Conservation (phyloP, 1,139 yeast species). For the Insectozyma bohioensis region DNA sequence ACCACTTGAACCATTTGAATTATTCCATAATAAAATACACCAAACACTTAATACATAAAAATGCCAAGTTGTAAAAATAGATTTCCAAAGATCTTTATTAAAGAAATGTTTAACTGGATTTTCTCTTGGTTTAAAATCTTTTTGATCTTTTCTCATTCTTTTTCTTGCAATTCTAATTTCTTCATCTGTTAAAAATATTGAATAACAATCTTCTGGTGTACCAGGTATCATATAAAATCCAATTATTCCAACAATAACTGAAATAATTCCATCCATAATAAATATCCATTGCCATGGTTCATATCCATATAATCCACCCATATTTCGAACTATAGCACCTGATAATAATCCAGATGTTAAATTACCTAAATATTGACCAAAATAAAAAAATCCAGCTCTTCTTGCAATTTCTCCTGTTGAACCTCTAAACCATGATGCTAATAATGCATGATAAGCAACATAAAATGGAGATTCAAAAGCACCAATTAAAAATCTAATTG, state of each 20-base stretch:
- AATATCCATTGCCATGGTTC: slow-evolving; percentile 78
- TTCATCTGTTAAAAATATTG: slow-evolving; percentile 56
- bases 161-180: slow-evolving; percentile 62
- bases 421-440: slow-evolving; percentile 53
- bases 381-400: slow-evolving; percentile 59
- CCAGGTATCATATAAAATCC: slow-evolving; percentile 69
- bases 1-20: slow-evolving; percentile 43
- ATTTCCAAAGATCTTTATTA: slow-evolving; percentile 41
- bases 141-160: slow-evolving; percentile 48
- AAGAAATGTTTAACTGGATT: slow-evolving; percentile 32
- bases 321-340: slow-evolving; percentile 49
- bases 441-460: slow-evolving; percentile 55
- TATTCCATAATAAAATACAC: slow-evolving; percentile 65
- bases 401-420: slow-evolving; percentile 53
- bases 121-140: slow-evolving; percentile 28
- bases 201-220: slow-evolving; percentile 59
- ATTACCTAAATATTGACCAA: slow-evolving; percentile 60
- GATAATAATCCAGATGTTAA: slow-evolving; percentile 65
- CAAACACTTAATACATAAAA: slow-evolving; percentile 49
- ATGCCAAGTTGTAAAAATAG: slow-evolving; percentile 52
- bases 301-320: slow-evolving; percentile 49
- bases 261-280: slow-evolving; percentile 62
- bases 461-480: slow-evolving; percentile 62
- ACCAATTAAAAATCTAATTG: slow-evolving; percentile 59
- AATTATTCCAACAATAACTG: slow-evolving; percentile 57